Evolutionary conservation across 2,329 filamentous ascomycete species (phyloP), one percentile per base, ranked within the genome.

Genomic region (Pseudogymnoascus sp.): DNA sequence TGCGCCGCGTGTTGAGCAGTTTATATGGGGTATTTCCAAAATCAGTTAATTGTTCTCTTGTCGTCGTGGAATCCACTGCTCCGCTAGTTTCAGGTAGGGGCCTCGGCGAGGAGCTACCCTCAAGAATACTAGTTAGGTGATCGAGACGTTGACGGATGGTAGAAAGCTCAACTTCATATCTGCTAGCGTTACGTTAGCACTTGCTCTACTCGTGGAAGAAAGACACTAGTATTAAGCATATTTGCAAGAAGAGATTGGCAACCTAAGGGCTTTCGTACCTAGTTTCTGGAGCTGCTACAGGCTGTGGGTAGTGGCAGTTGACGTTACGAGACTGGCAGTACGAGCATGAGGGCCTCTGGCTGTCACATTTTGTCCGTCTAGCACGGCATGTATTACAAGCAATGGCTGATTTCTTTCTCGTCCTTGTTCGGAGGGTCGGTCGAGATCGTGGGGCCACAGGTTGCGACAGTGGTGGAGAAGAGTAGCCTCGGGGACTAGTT

Each of bases 321-420:
- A 47, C 42, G 21, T 8, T 26, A 39, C 59, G 66, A 18, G 40
- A 60, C 23, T 40, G 61, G 34, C 68, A 69, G 16, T 62, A 64
- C 36, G 60, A 45, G 51, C 68, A 69, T 7, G 45, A 40, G 14
- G 68, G 68, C 61, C 63, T 63, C 37, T 64, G 64, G n/a, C 65
- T 63, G 60, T 69, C 68, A 61, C 68, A 69, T 63, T 68, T 69
- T 31, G 66, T 68, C 34, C 68, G 62, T 36, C 66, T 63, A 23
- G 65, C 60, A 10, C 68, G 64, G 57, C 68, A 69, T 7, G 60
- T 42, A 26, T 67, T 62, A 63, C 68, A 69, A 14, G 68, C 68
- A 18, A 66, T 54, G 6, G 62, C 37, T 40, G 64, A 31, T 61
- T 66, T 57, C 54, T 64, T 66, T 37, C 66, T 63, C 5, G 59